phyloP scores from a whole-genome alignment of 2,329 filamentous ascomycete genomes.

The Aspergillus sp. region DNA sequence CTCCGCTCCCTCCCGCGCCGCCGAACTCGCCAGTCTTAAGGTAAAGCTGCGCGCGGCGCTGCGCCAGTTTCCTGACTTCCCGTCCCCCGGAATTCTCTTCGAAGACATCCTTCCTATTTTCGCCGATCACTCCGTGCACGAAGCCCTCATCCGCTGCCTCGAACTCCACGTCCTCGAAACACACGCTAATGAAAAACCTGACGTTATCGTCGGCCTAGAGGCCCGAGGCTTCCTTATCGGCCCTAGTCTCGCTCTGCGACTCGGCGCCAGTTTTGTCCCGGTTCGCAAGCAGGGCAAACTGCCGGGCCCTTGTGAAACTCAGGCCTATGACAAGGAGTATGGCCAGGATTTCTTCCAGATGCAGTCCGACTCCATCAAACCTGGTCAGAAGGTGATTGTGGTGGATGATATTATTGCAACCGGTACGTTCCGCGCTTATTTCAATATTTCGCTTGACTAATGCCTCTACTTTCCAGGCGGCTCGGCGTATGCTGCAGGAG shows the following conservation, averaged over 20 bases:
- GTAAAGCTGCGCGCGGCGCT: constrained; percentile 69
- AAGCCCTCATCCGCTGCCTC: constrained; percentile 76
- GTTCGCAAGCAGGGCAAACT: constrained; percentile 96
- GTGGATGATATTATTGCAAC: constrained; percentile 99
- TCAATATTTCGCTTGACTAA: background rate
- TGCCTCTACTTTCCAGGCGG: constrained; percentile 61
- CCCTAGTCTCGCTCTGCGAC: constrained; percentile 77
- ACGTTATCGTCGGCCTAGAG: constrained; percentile 91
- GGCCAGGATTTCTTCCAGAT: constrained; percentile 95
- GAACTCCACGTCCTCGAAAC: constrained; percentile 74
- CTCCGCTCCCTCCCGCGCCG: constrained; percentile 48
- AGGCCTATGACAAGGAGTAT: constrained; percentile 92
- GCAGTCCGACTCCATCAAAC: constrained; percentile 79
- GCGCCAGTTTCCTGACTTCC: constrained; percentile 89
- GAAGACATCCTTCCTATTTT: constrained; percentile 98
- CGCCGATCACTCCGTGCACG: constrained; percentile 71
- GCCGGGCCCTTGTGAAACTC: constrained; percentile 82
- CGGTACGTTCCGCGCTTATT: constrained; percentile 58
- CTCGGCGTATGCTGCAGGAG: constrained; percentile 82
- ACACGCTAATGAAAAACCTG: constrained; percentile 65
- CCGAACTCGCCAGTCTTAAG: constrained; percentile 64
- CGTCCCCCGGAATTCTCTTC: constrained; percentile 87
- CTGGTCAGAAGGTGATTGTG: constrained; percentile 84
- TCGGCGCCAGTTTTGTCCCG: constrained; percentile 85
- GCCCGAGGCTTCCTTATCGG: constrained; percentile 95